Evolutionary conservation across 192 early-diverging fungal genomes (phyloP).

Genomic region (Linnemannia zychae): DNA sequence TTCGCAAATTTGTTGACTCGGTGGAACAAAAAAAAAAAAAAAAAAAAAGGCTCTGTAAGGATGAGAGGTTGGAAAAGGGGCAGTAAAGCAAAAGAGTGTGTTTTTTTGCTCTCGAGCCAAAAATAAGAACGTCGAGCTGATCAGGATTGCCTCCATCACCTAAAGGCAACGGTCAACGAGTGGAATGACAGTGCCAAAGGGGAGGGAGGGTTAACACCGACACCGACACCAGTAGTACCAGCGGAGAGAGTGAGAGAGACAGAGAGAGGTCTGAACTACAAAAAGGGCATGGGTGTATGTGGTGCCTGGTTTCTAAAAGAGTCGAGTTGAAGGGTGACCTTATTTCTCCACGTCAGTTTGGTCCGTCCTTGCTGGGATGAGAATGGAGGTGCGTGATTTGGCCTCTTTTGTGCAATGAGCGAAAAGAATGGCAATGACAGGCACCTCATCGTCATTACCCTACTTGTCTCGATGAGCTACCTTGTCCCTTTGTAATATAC

Average conservation of each 20-base stretch:
- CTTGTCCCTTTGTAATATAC: too few species aligned
- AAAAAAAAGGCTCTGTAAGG: background rate
- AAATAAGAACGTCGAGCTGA: background rate
- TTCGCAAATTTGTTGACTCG: background rate
- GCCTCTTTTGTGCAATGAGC: too few species aligned
- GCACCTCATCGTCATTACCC: too few species aligned
- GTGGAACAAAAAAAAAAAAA: background rate
- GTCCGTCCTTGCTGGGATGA: background rate
- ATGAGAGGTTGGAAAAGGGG: background rate
- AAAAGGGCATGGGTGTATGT: background rate
- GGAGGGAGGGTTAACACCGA: background rate
- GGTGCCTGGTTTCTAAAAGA: background rate
- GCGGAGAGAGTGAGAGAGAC: background rate
- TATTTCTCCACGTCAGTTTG: constrained; percentile 1
- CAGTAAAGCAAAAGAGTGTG: background rate
- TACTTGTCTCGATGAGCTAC: too few species aligned
- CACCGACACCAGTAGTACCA: background rate
- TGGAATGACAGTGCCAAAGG: background rate
- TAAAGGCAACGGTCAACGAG: background rate
- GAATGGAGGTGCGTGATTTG: background rate
- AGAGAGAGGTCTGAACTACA: background rate
- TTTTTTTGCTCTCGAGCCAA: background rate
- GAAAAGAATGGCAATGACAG: too few species aligned
- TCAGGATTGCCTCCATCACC: background rate
- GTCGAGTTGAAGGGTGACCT: background rate